A percentile compares a stretch with the other conserved stretches of the same genome.
phyloP scores from a whole-genome alignment of 2,329 filamentous ascomycete genomes.

The Beauveria varroae region DNA sequence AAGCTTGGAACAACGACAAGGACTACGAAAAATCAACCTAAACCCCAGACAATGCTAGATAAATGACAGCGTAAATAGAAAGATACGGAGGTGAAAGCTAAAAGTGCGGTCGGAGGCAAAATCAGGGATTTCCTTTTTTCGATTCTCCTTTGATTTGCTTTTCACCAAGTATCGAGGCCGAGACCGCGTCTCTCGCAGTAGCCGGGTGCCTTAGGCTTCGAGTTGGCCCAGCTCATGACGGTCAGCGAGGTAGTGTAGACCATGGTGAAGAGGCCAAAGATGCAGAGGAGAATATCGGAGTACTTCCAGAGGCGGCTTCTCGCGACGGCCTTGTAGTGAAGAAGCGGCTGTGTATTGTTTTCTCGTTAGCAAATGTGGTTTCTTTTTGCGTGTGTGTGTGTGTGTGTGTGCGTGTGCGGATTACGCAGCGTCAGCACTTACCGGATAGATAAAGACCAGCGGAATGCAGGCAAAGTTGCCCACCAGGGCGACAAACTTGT shows the following conservation, averaged over 20 bases:
- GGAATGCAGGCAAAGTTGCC: constrained; percentile 98
- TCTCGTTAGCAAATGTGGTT: constrained; percentile 23
- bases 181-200: constrained; percentile 42
- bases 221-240: constrained; percentile 73
- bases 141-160: too few relatives aligned
- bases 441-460: constrained; percentile 93
- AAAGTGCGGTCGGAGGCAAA: background rate
- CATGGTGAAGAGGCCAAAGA: constrained; percentile 84
- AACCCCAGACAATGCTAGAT: constrained; percentile 9
- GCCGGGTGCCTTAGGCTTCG: constrained; percentile 40
- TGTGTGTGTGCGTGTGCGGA: background rate
- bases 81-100: background rate
- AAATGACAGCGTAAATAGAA: constrained; percentile 1
- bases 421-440: constrained; percentile 40
- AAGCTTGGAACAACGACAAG: background rate
- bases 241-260: constrained; percentile 85
- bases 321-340: constrained; percentile 79
- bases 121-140: too few relatives aligned
- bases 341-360: constrained; percentile 59
- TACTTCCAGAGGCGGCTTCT: constrained; percentile 58
- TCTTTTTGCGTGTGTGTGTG: background rate
- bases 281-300: constrained; percentile 66
- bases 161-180: constrained; percentile 5
- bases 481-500: constrained; percentile 95
- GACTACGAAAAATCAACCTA: background rate